Base-by-base conservation (phyloP, 306 rosid genomes). In the Fragaria nilgerrensis region DNA sequence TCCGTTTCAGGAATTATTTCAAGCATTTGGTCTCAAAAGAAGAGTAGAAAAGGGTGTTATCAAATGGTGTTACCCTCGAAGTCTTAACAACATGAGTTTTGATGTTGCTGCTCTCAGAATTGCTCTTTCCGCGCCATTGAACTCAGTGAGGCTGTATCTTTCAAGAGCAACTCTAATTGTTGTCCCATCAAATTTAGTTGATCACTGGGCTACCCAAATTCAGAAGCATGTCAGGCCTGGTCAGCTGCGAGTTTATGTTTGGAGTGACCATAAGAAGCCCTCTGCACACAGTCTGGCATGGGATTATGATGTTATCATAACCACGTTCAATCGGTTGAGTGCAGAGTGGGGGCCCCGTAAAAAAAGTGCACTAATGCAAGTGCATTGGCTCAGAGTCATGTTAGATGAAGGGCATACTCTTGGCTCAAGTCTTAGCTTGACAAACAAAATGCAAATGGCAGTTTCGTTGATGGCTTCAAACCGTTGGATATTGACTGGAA, bases 351-450 rank as follows among this genome's bases (percentile, higher is more conserved):
- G 90, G 15, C 90, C 96, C 37, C 90, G 79, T 41, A 92, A 89
- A 84, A 90, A 65, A 82, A 95, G 98, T 81, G 85, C 71, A 72
- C 66, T 92, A 81, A 87, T 76, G 90, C 97, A 95, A 81, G 94
- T 95, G 68, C 98, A 95, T 82, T 95, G 98, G 98, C 84, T 87
- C 81, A 88, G 98, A 86, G 78, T 95, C 82, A 86, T 95, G 77
- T 89, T 95, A 85, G 98, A 95, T 80, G 98, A 95, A 82, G 98
- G 98, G 53, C 97, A 95, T 89, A 95, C 97, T 79, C 98, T 95
- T 81, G 97, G 98, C 76, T 92, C 97, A 74, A 95, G 97, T 77
- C 71, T 95, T 75, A 89, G 77, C 87, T 85, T 95, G 82, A 92
- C 97, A 72, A 92, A 95, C 87, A 95, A 95, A 87, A 85, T 95